Conservation (phyloP, 768 basidiomycete genomes). For the Leccinum pellstonianum region DNA sequence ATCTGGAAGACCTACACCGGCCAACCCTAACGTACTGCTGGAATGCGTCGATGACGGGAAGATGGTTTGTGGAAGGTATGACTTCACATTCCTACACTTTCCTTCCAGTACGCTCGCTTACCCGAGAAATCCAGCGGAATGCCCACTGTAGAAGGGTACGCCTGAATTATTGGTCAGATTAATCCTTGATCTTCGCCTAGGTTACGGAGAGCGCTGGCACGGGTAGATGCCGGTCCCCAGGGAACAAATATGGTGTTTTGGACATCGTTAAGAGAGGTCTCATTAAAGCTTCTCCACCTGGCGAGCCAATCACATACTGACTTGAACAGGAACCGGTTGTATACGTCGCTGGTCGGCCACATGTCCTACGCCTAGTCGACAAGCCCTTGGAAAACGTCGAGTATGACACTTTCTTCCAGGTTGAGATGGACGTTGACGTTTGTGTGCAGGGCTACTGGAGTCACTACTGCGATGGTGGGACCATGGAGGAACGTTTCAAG, state of each 20-base stretch:
- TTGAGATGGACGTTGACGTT: not conserved
- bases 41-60: slow-evolving; percentile 44
- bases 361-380: slow-evolving; percentile 85
- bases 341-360: slow-evolving; percentile 82
- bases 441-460: slow-evolving; percentile 77
- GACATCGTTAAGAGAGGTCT: slow-evolving; percentile 92
- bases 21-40: slow-evolving; percentile 35
- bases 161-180: not conserved
- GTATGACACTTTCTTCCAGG: slow-evolving; percentile 42
- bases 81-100: not conserved
- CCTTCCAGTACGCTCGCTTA: slow-evolving; percentile 24
- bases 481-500: slow-evolving; percentile 88
- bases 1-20: slow-evolving; percentile 27
- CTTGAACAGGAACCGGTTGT: slow-evolving; percentile 80
- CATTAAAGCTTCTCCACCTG: slow-evolving; percentile 8
- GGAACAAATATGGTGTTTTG: slow-evolving; percentile 78
- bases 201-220: slow-evolving; percentile 69
- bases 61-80: slow-evolving; percentile 77
- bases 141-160: slow-evolving; percentile 82
- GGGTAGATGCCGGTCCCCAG: slow-evolving; percentile 79
- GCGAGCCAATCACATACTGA: not conserved
- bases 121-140: slow-evolving; percentile 63
- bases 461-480: slow-evolving; percentile 84
- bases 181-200: slow-evolving; percentile 37
- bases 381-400: slow-evolving; percentile 93